Percentiles rank a stretch among this genome's conserved stretches.
Conservation (phyloP, 768 basidiomycete species). For the Lactarius vividus region DNA sequence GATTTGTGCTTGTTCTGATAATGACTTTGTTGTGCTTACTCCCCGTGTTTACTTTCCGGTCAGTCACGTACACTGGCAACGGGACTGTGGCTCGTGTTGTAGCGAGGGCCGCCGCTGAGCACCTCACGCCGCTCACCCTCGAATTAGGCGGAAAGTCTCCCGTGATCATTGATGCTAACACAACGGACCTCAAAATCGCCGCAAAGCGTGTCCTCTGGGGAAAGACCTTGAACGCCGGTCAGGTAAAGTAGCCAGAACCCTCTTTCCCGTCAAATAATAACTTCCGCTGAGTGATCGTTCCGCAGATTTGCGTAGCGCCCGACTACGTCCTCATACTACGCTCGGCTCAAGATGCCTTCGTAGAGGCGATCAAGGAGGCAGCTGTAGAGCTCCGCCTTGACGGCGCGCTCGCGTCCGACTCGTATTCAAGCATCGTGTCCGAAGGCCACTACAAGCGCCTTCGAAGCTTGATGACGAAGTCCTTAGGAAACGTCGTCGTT, state of each 20-base stretch:
- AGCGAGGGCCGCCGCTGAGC: slow-evolving; percentile 43
- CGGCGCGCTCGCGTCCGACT: slow-evolving; percentile 44
- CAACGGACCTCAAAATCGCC: slow-evolving; percentile 47
- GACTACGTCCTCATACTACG: slow-evolving; percentile 47
- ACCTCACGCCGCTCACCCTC: slow-evolving; percentile 44
- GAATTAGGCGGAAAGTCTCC: slow-evolving; percentile 47
- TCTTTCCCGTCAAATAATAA: background rate
- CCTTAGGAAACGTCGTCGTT: slow-evolving; percentile 53
- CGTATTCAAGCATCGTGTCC: slow-evolving; percentile 53
- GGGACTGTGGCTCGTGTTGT: slow-evolving; percentile 40
- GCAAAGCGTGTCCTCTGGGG: slow-evolving; percentile 68
- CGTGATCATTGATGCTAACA: slow-evolving; percentile 41
- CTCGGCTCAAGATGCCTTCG: slow-evolving; percentile 45
- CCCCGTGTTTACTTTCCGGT: slow-evolving; percentile 24
- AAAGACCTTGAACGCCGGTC: slow-evolving; percentile 63
- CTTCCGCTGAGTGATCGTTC: background rate
- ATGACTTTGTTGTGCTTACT: background rate
- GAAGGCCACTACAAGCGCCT: slow-evolving; percentile 54
- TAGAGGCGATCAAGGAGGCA: slow-evolving; percentile 43
- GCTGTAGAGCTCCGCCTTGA: slow-evolving; percentile 53
- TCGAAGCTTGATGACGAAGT: slow-evolving; percentile 47
- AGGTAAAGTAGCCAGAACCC: slow-evolving; percentile 37
- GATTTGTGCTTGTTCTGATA: background rate
- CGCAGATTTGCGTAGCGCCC: slow-evolving; percentile 42
- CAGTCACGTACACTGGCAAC: slow-evolving; percentile 42